Evolutionary conservation across 352 stramenopile genomes (phyloP), one percentile per base, ranked within the genome.

Genomic region (Globisporangium canariense): DNA sequence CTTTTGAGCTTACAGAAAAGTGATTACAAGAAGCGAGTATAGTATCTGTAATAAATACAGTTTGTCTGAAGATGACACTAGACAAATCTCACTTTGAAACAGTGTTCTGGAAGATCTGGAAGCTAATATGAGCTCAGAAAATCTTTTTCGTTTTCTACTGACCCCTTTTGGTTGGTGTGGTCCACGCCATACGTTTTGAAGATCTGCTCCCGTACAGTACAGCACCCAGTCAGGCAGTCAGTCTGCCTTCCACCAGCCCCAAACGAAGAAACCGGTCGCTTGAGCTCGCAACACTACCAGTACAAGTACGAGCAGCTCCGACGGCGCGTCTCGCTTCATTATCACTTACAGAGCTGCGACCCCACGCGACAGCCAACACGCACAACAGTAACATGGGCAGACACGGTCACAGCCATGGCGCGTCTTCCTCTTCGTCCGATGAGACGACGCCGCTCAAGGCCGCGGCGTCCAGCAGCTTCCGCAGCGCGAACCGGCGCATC

Each of bases 371-470:
- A 47, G 20, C 34, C 20, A 57, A 43, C 30, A 43, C 51, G 28
- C 50, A 7, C 2, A 20, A 51, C 32, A 18, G 8, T 13, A 40
- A 3, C 3, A 60, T 65, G 60, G 50, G 34, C 25, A 47, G 50
- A 52, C 46, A 45, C 40, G 28, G 56, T 4, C 56, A 62, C 47
- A 57, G 49, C 20, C 58, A 64, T 47, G 49, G 47, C 47, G 83
- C 81, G 58, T 41, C 40, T 8, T 43, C 68, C 43, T 79, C 74
- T 50, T 28, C 25, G 25, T 28, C 25, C 25, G 68, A 84, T 49
- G 81, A 90, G 72, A 82, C 68, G 16, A 76, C 73, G 67, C 82
- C 82, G 60, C 75, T 91, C 51, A 86, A 85, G 64, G 67, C 60
- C 43, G 54, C 64, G 30, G 50, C 64, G 14, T 50, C 60, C 11